Evolutionary conservation across 2,329 filamentous ascomycete species (phyloP).

Genomic region (Ophiostoma sp.): DNA sequence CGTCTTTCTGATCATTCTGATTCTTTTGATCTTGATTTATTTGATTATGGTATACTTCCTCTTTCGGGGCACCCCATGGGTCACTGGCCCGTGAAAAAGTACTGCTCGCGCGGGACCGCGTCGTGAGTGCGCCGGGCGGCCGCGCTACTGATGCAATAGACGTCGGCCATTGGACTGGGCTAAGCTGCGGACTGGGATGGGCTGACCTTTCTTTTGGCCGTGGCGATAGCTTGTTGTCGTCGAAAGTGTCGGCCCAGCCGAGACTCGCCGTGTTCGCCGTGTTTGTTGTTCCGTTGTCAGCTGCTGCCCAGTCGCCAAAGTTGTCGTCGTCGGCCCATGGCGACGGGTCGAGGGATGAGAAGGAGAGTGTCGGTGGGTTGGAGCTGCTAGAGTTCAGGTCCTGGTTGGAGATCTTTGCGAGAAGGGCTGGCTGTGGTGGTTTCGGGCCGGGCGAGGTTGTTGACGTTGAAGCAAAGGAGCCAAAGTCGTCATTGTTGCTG

Average conservation of each 20-base stretch:
- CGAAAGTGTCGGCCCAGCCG: constrained; percentile 19
- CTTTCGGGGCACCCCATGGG: not conserved
- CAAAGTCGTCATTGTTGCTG: constrained; percentile 10
- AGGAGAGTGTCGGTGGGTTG: constrained; percentile 28
- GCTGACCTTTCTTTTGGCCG: constrained; percentile 32
- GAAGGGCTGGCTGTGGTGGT: constrained; percentile 41
- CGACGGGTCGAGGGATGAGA: constrained; percentile 30
- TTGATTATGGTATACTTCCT: not conserved
- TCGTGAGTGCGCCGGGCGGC: constrained; percentile 9
- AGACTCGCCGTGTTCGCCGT: not conserved
- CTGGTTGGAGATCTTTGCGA: constrained; percentile 23
- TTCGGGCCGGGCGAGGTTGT: constrained; percentile 32
- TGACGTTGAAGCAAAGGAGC: not conserved
- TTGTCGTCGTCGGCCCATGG: constrained; percentile 41
- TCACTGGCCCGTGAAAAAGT: not conserved
- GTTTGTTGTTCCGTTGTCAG: constrained; percentile 21
- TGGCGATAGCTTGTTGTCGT: constrained; percentile 29
- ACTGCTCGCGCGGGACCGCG: constrained; percentile 5
- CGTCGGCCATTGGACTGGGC: constrained; percentile 37
- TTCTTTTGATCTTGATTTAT: no score
- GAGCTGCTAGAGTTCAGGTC: constrained; percentile 26
- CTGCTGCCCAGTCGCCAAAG: constrained; percentile 37
- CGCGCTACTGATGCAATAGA: constrained; percentile 13
- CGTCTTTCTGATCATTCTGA: not conserved
- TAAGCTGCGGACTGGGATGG: constrained; percentile 26